Base-by-base conservation (phyloP, 2,329 filamentous ascomycete genomes). In the Magnaporthiopsis incrustans region DNA sequence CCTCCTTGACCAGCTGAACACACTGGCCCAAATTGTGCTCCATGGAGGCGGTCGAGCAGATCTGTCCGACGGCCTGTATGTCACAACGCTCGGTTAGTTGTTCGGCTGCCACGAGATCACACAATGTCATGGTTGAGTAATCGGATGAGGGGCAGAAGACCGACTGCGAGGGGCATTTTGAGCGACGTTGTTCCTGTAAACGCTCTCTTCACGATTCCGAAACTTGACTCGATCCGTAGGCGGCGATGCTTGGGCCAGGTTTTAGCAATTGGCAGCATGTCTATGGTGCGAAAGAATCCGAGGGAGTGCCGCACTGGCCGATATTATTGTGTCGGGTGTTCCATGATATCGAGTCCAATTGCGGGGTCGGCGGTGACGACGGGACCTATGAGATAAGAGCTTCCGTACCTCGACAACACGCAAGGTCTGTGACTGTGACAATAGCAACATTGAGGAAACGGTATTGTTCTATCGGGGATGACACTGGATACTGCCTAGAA, bases 41-140 rank as follows among this genome's bases (percentile, higher is more conserved):
- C 80, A 95, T 87, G 67, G 85, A 90, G 66, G 87, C 82, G 65
- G 91, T 96, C 53, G 92, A 93, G 77, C 92, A 93, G 76, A 97
- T 86, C 77, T 97, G 94, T 44, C 92, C 93, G 59, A 97, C 82
- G 68, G 92, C 92, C 92, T 96, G 71, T 5, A 15, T 25, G 18
- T 58, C 1, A 6, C 57, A 10, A 53, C 10, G 4, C 7, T 50
- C 44, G 8, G 44, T 53, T 8, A n/a, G 44, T n/a, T 15, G 11
- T 10, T 12, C 33, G 11, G 33, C 7, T 18, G 11, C 33, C 2
- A 44, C 15, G 38, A 44, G 32, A 38, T 33, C 35, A 38, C 1
- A 35, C 38, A 18, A 50, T 50, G 2, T 8, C 18, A n/a, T 2
- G 18, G 7, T n/a, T n/a, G 22, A 50, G 18, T 10, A 7, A n/a